Conservation (phyloP, 768 basidiomycete species). For the Suillus cothurnatus region DNA sequence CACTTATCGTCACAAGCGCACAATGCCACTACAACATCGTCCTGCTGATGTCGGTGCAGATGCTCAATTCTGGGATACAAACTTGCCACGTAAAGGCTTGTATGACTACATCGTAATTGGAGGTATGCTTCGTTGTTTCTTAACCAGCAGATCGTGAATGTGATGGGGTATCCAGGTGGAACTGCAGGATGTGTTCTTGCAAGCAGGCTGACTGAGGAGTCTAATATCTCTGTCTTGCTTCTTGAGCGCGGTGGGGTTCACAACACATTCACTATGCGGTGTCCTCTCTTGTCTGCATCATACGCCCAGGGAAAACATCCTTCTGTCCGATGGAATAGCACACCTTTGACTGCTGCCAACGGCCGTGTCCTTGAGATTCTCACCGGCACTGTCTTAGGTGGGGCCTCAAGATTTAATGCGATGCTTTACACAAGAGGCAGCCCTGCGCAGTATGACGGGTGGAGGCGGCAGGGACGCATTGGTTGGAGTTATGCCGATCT, state of each 20-base stretch:
- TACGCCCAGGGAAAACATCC: slow-evolving; percentile 10
- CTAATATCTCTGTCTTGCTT: slow-evolving; percentile 31
- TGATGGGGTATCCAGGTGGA: slow-evolving; percentile 27
- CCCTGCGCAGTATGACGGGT: slow-evolving; percentile 34
- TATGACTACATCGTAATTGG: slow-evolving; percentile 18
- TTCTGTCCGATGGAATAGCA: neutral
- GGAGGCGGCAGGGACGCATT: slow-evolving; percentile 28
- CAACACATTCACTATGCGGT: slow-evolving; percentile 29
- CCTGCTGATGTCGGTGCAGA: neutral
- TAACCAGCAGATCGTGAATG: neutral
- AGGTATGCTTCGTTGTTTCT: neutral
- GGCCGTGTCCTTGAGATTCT: slow-evolving; percentile 1
- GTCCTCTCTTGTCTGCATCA: slow-evolving; percentile 36
- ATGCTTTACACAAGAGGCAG: slow-evolving; percentile 34
- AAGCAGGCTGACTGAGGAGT: slow-evolving; percentile 38
- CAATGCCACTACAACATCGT: neutral
- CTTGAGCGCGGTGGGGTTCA: slow-evolving; percentile 36
- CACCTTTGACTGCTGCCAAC: neutral
- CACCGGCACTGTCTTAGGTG: slow-evolving; percentile 43
- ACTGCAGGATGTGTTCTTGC: slow-evolving; percentile 44
- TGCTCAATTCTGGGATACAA: neutral
- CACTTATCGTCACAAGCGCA: no score
- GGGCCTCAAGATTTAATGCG: slow-evolving; percentile 48
- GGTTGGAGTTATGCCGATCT: slow-evolving; percentile 40
- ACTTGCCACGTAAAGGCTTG: neutral